Percentiles rank a stretch among this genome's conserved stretches.
Evolutionary conservation across 139 green algal genomes (phyloP).

Genomic region (Chlorella vulgaris): DNA sequence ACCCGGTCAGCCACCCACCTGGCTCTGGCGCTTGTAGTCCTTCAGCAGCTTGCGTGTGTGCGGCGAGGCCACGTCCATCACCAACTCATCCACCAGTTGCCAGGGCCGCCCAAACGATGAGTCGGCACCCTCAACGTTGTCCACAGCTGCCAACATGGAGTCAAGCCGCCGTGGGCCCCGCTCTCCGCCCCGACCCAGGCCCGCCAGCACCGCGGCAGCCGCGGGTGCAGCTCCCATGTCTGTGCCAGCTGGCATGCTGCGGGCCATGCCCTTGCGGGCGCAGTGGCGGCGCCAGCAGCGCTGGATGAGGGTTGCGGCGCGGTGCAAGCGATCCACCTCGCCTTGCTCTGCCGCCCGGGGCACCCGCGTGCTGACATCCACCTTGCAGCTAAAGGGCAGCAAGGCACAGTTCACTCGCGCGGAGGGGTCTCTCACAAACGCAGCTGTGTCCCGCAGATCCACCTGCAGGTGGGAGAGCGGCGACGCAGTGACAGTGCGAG

Average conservation of each 20-base stretch:
- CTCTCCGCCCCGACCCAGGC: neutral
- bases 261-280: conserved; percentile 1
- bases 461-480: conserved; percentile 14
- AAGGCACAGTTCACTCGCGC: conserved; percentile 71
- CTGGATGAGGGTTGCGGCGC: conserved; percentile 51
- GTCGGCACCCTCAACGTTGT: neutral
- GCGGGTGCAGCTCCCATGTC: neutral
- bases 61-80: conserved; percentile 53
- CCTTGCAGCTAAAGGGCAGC: conserved; percentile 56
- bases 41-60: conserved; percentile 49
- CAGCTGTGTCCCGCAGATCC: conserved; percentile 73
- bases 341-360: conserved; percentile 44
- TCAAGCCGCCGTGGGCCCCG: conserved; percentile 6
- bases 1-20: too few species aligned
- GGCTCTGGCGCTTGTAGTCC: conserved; percentile 39
- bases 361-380: conserved; percentile 38
- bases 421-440: conserved; percentile 70
- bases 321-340: conserved; percentile 38
- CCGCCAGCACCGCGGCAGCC: conserved; percentile 10
- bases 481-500: neutral
- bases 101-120: conserved; percentile 2
- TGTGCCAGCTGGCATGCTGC: neutral
- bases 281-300: conserved; percentile 44
- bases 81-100: conserved; percentile 57
- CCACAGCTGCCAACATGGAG: conserved; percentile 26